phyloP scores from a whole-genome alignment of 176 grass and related monocot species.

The Aegilops longissima region DNA sequence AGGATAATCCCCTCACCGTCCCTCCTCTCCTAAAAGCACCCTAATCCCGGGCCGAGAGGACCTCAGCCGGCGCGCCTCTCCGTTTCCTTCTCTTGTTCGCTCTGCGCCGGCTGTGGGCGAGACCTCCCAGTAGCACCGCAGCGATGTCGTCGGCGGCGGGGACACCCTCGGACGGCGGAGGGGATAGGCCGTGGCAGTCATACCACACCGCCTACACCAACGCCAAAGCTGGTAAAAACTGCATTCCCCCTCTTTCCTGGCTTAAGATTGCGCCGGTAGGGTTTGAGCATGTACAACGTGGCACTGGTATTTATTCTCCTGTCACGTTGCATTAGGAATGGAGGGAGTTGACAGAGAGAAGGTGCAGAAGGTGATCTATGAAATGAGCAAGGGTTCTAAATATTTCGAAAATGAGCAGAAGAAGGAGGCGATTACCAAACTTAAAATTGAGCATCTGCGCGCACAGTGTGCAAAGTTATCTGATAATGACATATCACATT shows the following conservation, averaged over 20 bases:
- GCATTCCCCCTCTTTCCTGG: not conserved
- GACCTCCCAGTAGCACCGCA: not conserved
- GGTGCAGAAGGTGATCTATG: slow-evolving; percentile 83
- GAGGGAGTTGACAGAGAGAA: slow-evolving; percentile 94
- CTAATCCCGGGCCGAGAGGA: not conserved
- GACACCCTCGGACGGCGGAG: slow-evolving; percentile 25
- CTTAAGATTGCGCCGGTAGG: not conserved
- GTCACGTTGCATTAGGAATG: slow-evolving; percentile 58
- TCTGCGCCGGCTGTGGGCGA: not conserved
- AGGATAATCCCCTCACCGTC: not conserved
- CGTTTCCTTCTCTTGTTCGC: not conserved
- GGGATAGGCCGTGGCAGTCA: slow-evolving; percentile 77
- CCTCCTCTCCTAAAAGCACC: not conserved
- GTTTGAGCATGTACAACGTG: not conserved
- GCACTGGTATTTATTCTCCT: slow-evolving; percentile 24
- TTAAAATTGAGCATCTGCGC: slow-evolving; percentile 73
- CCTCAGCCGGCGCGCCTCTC: not conserved
- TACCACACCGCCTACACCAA: slow-evolving; percentile 95
- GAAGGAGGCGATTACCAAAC: slow-evolving; percentile 73
- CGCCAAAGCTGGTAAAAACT: slow-evolving; percentile 73
- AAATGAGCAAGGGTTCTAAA: slow-evolving; percentile 93
- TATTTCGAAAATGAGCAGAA: slow-evolving; percentile 95
- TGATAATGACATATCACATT: slow-evolving; percentile 72
- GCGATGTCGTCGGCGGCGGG: slow-evolving; percentile 28
- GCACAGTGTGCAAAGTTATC: slow-evolving; percentile 56